Base-by-base conservation (phyloP, 257 asterid species). In the Ocimum tenuiflorum region DNA sequence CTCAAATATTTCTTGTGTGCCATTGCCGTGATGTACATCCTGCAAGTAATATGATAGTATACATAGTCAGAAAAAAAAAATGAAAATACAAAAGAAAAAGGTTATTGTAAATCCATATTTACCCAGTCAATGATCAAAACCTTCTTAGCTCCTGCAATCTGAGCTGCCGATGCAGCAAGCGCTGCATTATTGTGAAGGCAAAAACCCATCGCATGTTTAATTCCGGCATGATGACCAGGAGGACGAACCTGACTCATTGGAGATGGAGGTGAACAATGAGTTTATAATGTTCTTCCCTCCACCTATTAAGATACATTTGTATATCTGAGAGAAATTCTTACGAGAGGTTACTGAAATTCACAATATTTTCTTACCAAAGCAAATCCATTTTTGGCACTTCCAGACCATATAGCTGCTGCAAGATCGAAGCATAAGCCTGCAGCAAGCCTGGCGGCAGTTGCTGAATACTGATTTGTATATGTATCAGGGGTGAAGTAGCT, bases 201-300 rank as follows among this genome's bases (percentile, higher is more conserved):
- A 71, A 92, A 94, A 18, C 99, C 99, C 99, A 90, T 89, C 46
- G 99, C 88, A 52, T 89, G 89, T 74, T 85, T 94, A 73, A 94
- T 95, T 68, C 99, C 97, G 74, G 99, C 99, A 78, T 94, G 99
- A 84, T 94, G 99, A 62, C 99, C 99, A 60, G 97, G 99, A 76
- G 99, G 99, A 33, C 99, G 99, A 71, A 94, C 94, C 99, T 94
- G 74, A 53, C 67, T 64, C 81, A 59, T 72, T 59, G 69, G 41
- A 67, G 68, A 70, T 46, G 68, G 73, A 70, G 55, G 78, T 23
- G 60, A 45, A 53, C 67, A 46, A 48, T 69, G 64, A 46, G 61
- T 54, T 70, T 9, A 20, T 46, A 49, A 65, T 41, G 51, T 27
- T 55, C 60, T 15, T 39, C 54, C 42, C 20, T 24, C 69, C 14